These are phyloP conservation scores for Globisporangium viniferum DNA, from an alignment of 352 stramenopile genomes.

Conservation along the genomic window DNA sequence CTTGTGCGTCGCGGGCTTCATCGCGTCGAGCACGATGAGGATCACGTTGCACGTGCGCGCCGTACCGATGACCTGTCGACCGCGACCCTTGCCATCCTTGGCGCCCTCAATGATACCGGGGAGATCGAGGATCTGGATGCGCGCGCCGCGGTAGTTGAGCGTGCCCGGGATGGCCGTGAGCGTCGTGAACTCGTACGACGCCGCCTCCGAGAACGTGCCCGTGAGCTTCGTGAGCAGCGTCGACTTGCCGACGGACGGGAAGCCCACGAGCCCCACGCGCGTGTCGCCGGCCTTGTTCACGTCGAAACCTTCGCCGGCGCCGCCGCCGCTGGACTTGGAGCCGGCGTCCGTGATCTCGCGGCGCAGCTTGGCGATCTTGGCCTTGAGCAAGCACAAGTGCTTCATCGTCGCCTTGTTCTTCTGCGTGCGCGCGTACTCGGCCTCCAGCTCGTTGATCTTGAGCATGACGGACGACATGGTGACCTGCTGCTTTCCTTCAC, in stretches of 20 bases:
- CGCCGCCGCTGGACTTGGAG: conserved; percentile 59
- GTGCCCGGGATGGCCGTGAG: conserved; percentile 98
- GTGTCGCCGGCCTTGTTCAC: conserved; percentile 96
- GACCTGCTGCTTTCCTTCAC: background rate
- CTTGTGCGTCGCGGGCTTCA: conserved; percentile 98
- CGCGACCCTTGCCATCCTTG: conserved; percentile 96
- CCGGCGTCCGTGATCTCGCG: conserved; percentile 89
- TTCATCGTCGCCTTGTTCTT: conserved; percentile 99
- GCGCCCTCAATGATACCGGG: conserved; percentile 98
- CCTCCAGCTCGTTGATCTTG: conserved; percentile 82
- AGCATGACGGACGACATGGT: conserved; percentile 57
- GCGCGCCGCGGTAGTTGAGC: conserved; percentile 93
- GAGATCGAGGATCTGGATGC: conserved; percentile 89
- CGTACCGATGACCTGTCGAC: conserved; percentile 96
- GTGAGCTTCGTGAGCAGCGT: conserved; percentile 97
- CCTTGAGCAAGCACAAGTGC: conserved; percentile 97
- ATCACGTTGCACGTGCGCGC: conserved; percentile 98
- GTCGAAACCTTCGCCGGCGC: conserved; percentile 86
- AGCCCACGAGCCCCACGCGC: conserved; percentile 97
- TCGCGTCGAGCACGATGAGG: conserved; percentile 96
- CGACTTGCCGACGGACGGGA: conserved; percentile 98
- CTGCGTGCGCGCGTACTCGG: conserved; percentile 96
- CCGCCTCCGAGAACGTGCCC: conserved; percentile 93
- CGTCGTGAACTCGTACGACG: conserved; percentile 99
- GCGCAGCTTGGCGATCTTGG: conserved; percentile 96